These are phyloP conservation scores for Colletotrichum orbiculare DNA, from an alignment of 2,329 filamentous ascomycete genomes.

Conservation along the genomic window DNA sequence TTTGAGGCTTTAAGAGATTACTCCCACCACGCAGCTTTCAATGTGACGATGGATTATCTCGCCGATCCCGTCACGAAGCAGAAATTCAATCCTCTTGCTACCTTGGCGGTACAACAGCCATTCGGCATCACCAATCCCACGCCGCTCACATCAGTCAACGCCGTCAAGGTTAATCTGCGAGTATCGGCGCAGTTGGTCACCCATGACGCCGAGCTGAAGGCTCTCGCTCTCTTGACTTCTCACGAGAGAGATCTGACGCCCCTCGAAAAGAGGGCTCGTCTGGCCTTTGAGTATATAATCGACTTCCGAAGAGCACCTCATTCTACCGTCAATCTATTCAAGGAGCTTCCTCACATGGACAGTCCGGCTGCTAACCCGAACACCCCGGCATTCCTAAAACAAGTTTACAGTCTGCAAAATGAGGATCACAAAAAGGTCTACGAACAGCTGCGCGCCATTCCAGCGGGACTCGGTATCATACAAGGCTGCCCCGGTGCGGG, in stretches of 20 bases:
- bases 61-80: constrained; percentile 18
- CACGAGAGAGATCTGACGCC: constrained; percentile 8
- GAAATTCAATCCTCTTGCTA: constrained; percentile 13
- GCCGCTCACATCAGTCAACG: constrained; percentile 4
- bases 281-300: constrained; percentile 24
- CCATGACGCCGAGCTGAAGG: constrained; percentile 27
- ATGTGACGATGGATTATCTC: constrained; percentile 24
- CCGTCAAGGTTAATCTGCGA: constrained; percentile 15
- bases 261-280: neutral
- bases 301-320: constrained; percentile 25
- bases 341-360: constrained; percentile 31
- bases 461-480: constrained; percentile 56
- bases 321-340: constrained; percentile 23
- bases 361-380: constrained; percentile 11
- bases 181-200: constrained; percentile 14
- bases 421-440: constrained; percentile 52
- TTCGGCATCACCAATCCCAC: neutral
- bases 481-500: constrained; percentile 60
- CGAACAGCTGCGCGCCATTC: constrained; percentile 47
- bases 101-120: neutral
- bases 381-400: neutral
- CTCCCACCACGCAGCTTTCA: constrained; percentile 16
- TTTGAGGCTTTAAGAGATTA: neutral
- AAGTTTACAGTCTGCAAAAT: constrained; percentile 44
- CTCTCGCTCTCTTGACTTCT: constrained; percentile 17